Base-by-base conservation (phyloP, 345 rosid species). In the Gossypium anomalum region DNA sequence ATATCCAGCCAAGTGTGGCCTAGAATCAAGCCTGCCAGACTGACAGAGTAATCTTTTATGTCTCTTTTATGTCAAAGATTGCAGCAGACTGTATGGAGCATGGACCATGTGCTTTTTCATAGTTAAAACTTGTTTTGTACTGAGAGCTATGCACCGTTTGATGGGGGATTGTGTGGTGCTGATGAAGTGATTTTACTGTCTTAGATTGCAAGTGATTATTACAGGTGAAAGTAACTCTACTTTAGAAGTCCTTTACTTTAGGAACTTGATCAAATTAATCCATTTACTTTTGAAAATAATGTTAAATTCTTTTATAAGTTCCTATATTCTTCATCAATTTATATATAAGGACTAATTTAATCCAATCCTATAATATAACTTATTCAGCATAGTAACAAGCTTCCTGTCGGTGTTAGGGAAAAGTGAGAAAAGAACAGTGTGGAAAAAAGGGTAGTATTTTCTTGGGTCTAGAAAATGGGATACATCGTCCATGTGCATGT, bases 361-460 rank as follows among this genome's bases (percentile, higher is more conserved):
- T 34, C 6, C 38, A 4, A 34, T 34, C 7, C 41, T 34, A 34
- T 34, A 34, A 34, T 34, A 34, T n/a, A 41, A 16, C 67, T 34
- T 17, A 47, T 29, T 53, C 7, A n/a, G 34, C 61, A 3, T 11
- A 4, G 9, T 19, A 15, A 41, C 48, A 6, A 38, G 43, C 55
- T 20, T 8, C 5, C 41, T 72, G 75, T 72, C 67, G 67, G 75
- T 72, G 67, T 14, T 20, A 9, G 41, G 67, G 66, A 71, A 55
- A 56, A 11, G 64, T 7, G 56, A 16, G 56, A 16, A 38, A 16
- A 57, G 45, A 43, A 6, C 22, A 22, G 44, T 9, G 15, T 22
- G 1, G 2, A 20, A 57, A 14, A 3, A 20, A 15, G 7, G 16
- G 43, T 8, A 15, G 14, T 22, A 48, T 25, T 68, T 68, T 68